These are phyloP conservation scores for Astragalus glycyphyllos DNA, from an alignment of 306 rosid genomes.

Conservation along the genomic window DNA sequence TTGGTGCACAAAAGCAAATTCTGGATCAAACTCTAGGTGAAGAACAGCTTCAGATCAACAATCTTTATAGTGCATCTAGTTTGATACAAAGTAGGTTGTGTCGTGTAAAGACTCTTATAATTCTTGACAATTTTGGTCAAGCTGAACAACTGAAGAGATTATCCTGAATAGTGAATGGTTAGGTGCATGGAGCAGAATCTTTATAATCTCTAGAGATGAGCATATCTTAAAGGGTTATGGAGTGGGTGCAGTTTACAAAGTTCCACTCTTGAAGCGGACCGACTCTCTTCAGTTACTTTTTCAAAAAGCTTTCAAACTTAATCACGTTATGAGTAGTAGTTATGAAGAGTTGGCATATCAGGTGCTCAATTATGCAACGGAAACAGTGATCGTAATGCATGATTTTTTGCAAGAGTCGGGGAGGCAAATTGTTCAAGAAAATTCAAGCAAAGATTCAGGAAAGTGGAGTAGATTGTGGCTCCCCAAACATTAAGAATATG, in stretches of 20 bases:
- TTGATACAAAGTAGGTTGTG: not conserved
- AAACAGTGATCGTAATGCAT: no score
- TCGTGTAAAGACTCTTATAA: not conserved
- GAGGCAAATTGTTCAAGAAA: not conserved
- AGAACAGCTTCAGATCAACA: not conserved
- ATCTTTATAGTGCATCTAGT: not conserved
- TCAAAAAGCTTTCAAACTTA: constrained; percentile 2
- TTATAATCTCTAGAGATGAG: not conserved
- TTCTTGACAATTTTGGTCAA: not conserved
- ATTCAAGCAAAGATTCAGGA: not conserved
- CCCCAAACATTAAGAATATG: not conserved
- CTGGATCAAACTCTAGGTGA: no score
- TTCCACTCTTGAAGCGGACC: not conserved
- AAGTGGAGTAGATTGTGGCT: constrained; percentile 40
- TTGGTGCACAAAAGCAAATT: no score
- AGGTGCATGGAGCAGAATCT: not conserved
- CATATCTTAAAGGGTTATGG: not conserved
- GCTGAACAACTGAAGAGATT: not conserved
- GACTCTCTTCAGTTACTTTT: not conserved
- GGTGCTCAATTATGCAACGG: not conserved
- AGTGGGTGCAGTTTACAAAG: not conserved
- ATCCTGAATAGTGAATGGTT: not conserved
- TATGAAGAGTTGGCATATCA: not conserved
- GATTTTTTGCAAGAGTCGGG: no score
- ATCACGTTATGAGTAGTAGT: not conserved